Evolutionary conservation across 768 basidiomycete species (phyloP), one percentile per base, ranked within the genome.

Genomic region (Russula dissimulans): DNA sequence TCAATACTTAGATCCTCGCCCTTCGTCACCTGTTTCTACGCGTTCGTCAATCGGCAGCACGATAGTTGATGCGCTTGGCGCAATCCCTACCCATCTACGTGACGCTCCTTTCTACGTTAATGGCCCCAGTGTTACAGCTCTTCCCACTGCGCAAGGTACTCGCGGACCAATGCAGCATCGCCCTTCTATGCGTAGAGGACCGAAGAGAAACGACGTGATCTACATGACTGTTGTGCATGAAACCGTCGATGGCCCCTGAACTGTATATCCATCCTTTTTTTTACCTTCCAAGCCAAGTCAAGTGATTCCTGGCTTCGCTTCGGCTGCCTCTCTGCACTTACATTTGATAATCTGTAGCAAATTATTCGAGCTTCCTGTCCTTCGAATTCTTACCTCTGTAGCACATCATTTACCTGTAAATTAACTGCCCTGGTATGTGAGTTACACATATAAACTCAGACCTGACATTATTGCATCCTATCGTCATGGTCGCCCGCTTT

Each of bases 181-280:
- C 50, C 32, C 49, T 1, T 45, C 64, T 5, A 10, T 34, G 29
- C 61, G 29, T 34, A 59, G 18, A 32, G 49, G 45, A 41, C 4
- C 38, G 29, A 63, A 32, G 42, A 63, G 57, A 52, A 50, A 60
- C 15, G 58, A 64, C 4, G 44, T 31, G 18, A 60, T 64, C 17
- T 60, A 57, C 36, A 63, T 65, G 64, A 65, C 58, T 7, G 62
- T 65, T 12, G 64, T 65, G 39, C 52, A 64, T 17, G 64, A 65
- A 52, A 65, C 58, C 1, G 38, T 52, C 18, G 5, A 41, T n/a
- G 43, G 38, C 18, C 46, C 48, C 38, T 47, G 48, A 59, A 32
- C 7, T 36, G 7, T 41, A 14, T 41, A 46, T 47, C 12, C n/a
- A 42, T 44, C n/a, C 22, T 39, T 31, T 59, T 11, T 14, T 44